Evolutionary conservation across 805 yeast species (phyloP), one percentile per base, ranked within the genome.

Genomic region (Nakazawaea ishiwadae): DNA sequence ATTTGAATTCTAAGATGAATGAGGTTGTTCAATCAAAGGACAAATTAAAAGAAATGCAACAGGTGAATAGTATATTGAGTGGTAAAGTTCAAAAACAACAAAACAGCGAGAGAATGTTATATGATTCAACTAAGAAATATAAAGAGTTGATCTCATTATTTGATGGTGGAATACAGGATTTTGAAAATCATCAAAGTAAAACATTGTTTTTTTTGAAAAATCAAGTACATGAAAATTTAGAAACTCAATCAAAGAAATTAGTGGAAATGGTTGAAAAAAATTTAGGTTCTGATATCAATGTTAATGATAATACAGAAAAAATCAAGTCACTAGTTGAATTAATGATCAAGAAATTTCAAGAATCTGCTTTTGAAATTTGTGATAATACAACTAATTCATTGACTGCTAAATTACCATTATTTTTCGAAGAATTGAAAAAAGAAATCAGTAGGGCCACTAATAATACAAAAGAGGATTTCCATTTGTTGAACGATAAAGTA

Each of bases 41-140:
- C 1, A 52, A 53, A 38, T 48, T 45, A 37, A 45, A 50, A 20
- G 20, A 54, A 48, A 17, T 51, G 48, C 40, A 41, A 47, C 35
- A 58, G 2, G 24, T 51, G 17, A 55, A 58, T 11, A 51, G 50
- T 23, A 51, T 58, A 1, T 45, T 62, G 32, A 54, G 55, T 36
- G 46, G 53, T 29, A 58, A 58, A 40, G 54, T 61, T 27, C 58
- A 58, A 30, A 47, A 51, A 18, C 63, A 58, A 42, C 54, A 52
- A 39, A 48, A 49, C 19, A 54, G 56, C 40, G 71, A 68, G 39
- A 37, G 50, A 24, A 55, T 52, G 31, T 40, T 68, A 17, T 50
- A 60, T 28, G 47, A 51, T 6, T 55, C 65, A 2, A 63, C 68
- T 9, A 55, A 55, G 5, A 55, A 52, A 30, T 56, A 66, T 43